Evolutionary conservation across 805 yeast genomes (phyloP), one percentile per base, ranked within the genome.

Genomic region (Candida nanaspora): DNA sequence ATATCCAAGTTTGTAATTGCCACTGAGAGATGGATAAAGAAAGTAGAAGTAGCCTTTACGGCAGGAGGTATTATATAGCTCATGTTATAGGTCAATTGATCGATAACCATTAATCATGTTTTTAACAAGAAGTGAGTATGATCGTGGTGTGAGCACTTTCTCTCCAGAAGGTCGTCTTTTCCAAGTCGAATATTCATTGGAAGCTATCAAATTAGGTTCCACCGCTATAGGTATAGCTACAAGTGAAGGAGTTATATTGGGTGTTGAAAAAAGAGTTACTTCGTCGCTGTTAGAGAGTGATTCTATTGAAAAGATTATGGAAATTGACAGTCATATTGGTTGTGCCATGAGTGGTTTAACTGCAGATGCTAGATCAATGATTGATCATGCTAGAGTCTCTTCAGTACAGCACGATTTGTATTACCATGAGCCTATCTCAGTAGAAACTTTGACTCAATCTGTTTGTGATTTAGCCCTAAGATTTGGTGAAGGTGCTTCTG

Each of bases 341-440:
- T 88, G 97, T 67, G 98, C 99, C 52, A 93, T 93, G 97, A 82
- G 94, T 48, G 99, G 99, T 3, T 73, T 94, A 49, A 93, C 98
- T 2, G 98, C 99, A 3, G 99, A 93, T 68, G 99, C 99, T 15
- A 76, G 98, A 57, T 86, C 96, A 26, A 88, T 93, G 96, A 88
- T 93, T 56, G 98, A 94, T 61, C 99, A 93, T 57, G 98, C 99
- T 16, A 75, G 98, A 55, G 95, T 87, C 19, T 78, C 83, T 9
- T 77, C 88, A 10, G 81, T 89, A 49, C 87, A 89, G 52, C 98
- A 93, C 63, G 76, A 81, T 50, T 72, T 93, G 55, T 85, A 87
- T 62, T 93, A 86, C 56, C 91, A 93, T 64, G 99, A 93, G 65
- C 80, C 83, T 38, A 86, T 93, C 55, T 82, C 85, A 41, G 94